Percentiles rank a stretch among this genome's conserved stretches.
phyloP scores from a whole-genome alignment of 176 grass and related monocot species.

The Zea luxurians region DNA sequence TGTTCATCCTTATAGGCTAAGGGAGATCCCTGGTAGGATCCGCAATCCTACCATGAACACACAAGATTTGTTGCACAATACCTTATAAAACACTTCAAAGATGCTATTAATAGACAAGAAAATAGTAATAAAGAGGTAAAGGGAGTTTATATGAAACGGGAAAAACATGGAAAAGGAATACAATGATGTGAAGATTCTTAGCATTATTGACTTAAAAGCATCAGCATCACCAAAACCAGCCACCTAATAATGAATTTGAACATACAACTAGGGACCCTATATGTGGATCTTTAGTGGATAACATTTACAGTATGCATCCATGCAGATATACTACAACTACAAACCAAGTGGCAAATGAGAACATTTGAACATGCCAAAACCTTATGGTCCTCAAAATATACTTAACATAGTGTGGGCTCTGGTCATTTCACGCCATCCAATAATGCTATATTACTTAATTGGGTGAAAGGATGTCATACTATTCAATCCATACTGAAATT shows the following conservation, averaged over 20 bases:
- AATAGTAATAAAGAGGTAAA: neutral
- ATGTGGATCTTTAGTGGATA: neutral
- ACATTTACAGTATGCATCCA: neutral
- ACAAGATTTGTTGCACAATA: neutral
- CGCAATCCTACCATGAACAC: too few species aligned
- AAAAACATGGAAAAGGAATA: neutral
- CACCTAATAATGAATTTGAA: neutral
- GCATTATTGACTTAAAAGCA: neutral
- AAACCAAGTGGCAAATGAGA: neutral
- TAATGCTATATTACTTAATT: neutral
- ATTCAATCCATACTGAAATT: neutral
- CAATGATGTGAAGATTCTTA: neutral
- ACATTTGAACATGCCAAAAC: neutral
- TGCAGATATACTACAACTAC: neutral
- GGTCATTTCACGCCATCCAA: constrained; percentile 13
- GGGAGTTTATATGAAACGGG: neutral
- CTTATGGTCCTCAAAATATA: neutral
- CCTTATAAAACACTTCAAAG: too few species aligned
- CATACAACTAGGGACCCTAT: neutral
- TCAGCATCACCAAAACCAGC: constrained; percentile 7
- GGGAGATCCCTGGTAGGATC: too few species aligned
- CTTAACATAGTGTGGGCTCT: neutral
- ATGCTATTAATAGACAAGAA: neutral
- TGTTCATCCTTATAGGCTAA: too few species aligned
- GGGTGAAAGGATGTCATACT: neutral